phyloP scores from a whole-genome alignment of 1,139 yeast species.

The Saccharomyces hybrid region DNA sequence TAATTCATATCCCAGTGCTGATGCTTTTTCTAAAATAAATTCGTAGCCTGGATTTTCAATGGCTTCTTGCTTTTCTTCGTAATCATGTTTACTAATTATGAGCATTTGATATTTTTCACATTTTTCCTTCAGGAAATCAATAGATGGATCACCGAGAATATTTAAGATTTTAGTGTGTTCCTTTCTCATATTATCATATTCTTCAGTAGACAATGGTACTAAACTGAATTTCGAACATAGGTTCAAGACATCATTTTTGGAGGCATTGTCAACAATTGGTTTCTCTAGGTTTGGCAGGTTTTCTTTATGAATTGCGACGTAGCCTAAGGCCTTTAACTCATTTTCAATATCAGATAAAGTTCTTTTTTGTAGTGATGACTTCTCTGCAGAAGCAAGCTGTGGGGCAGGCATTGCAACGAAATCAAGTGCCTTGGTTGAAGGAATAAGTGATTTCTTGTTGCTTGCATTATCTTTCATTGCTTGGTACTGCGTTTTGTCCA shows the following conservation, averaged over 20 bases:
- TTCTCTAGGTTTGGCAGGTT: conserved; percentile 25
- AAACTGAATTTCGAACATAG: conserved; percentile 6
- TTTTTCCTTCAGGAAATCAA: conserved; percentile 23
- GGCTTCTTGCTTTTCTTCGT: conserved; percentile 9
- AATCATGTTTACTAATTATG: conserved; percentile 3
- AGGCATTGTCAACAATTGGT: conserved; percentile 19
- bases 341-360: not conserved
- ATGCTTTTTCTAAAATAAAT: conserved; percentile 3
- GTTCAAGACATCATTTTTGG: not conserved
- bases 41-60: conserved; percentile 19
- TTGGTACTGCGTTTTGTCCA: conserved; percentile 4
- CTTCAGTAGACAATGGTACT: conserved; percentile 12
- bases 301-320: not conserved
- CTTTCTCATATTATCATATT: conserved; percentile 24
- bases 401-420: conserved; percentile 10
- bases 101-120: conserved; percentile 21
- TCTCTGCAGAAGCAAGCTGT: conserved; percentile 2
- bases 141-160: conserved; percentile 23
- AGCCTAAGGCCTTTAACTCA: not conserved
- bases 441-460: not conserved
- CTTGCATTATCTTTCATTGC: not conserved
- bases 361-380: conserved; percentile 2
- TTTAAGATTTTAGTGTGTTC: conserved; percentile 28
- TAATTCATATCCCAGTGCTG: not conserved
- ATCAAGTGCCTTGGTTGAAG: not conserved